phyloP scores from a whole-genome alignment of 768 basidiomycete species.

The Naganishia vaughanmartiniae region DNA sequence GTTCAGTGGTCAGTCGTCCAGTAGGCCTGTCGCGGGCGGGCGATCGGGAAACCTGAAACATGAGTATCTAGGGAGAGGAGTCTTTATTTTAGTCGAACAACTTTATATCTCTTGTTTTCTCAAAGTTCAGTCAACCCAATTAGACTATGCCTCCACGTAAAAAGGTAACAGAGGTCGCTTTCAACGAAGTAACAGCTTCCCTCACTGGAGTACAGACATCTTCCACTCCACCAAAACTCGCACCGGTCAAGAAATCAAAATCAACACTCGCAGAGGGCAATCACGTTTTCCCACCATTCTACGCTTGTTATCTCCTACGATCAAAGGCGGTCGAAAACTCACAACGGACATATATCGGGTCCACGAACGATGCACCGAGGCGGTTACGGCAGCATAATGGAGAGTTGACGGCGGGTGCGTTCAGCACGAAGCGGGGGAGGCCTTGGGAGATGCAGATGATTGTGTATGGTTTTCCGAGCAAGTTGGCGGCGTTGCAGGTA shows the following conservation, averaged over 20 bases:
- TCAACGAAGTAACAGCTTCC: background rate
- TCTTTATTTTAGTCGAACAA: no score
- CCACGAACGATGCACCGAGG: conserved; percentile 53
- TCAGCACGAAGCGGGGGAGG: conserved; percentile 43
- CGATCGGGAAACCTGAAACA: conserved; percentile 14
- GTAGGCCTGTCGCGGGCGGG: no score
- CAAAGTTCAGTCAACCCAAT: background rate
- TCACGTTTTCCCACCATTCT: conserved; percentile 59
- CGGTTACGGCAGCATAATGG: conserved; percentile 73
- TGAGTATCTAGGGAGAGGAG: background rate
- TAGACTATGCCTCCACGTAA: background rate
- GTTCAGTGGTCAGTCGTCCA: no score
- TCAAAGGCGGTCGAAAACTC: conserved; percentile 49
- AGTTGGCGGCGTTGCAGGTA: conserved; percentile 62
- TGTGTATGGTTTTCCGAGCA: conserved; percentile 74
- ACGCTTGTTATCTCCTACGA: conserved; percentile 78
- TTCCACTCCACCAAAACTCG: background rate
- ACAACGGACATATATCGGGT: conserved; percentile 50
- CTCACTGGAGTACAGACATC: background rate
- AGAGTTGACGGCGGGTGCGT: conserved; percentile 67
- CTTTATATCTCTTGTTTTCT: no score
- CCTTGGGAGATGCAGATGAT: conserved; percentile 70
- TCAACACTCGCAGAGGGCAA: conserved; percentile 47
- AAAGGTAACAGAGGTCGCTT: background rate
- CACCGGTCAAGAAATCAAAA: conserved; percentile 15